A percentile compares a stretch with the other conserved stretches of the same genome.
Evolutionary conservation across 257 asterid genomes (phyloP).

Genomic region (Thymus mandschuricus): DNA sequence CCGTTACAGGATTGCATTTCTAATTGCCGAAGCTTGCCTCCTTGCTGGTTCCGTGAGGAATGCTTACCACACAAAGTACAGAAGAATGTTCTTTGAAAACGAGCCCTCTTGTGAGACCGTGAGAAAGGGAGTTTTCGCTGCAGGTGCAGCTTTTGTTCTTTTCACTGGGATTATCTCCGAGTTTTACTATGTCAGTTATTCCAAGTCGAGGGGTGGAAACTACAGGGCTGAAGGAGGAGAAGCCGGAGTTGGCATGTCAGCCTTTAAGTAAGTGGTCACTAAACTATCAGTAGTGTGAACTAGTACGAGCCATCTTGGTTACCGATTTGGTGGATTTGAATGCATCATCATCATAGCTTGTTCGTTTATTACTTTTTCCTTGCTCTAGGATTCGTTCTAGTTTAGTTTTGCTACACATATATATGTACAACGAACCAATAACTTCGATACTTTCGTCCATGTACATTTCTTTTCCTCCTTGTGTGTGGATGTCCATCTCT

Average conservation of each 20-base stretch:
- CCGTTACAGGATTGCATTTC: conserved; percentile 69
- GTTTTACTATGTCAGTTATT: conserved; percentile 64
- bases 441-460: conserved; percentile 27
- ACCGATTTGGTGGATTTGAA: conserved; percentile 6
- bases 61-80: conserved; percentile 87
- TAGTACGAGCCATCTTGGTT: not conserved
- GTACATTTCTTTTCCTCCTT: conserved; percentile 13
- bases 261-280: conserved; percentile 51
- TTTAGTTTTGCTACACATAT: conserved; percentile 29
- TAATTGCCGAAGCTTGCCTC: conserved; percentile 79
- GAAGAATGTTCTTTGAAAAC: conserved; percentile 39
- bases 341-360: conserved; percentile 24
- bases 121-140: conserved; percentile 91
- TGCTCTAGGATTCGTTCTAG: conserved; percentile 32
- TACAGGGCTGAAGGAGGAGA: conserved; percentile 55
- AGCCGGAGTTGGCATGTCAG: conserved; percentile 70
- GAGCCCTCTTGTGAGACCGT: conserved; percentile 86
- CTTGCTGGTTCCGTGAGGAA: conserved; percentile 92
- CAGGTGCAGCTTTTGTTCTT: conserved; percentile 83
- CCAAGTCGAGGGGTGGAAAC: conserved; percentile 54
- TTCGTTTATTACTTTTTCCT: conserved; percentile 12
- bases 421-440: conserved; percentile 12
- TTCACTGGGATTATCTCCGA: conserved; percentile 76
- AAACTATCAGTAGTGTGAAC: not conserved
- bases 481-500: conserved; percentile 7